Base-by-base conservation (phyloP, 1,284 basidiomycete genomes). In the Heterobasidion annosum region DNA sequence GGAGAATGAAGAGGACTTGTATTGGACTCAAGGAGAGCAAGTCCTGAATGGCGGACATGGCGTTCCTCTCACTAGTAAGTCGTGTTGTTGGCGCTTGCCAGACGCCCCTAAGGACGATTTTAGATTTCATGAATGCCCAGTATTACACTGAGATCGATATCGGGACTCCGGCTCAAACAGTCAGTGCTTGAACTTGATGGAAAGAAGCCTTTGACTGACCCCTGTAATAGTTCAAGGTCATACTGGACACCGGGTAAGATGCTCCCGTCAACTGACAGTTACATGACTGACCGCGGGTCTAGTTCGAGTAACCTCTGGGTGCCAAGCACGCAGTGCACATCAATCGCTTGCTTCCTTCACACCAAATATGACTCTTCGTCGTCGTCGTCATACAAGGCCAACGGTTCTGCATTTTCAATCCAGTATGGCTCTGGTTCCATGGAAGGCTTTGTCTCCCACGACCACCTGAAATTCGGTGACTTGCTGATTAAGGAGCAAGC, bases 321-420 rank as follows among this genome's bases (percentile, higher is more conserved):
- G 6, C 97, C 97, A 9, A 93, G 93, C 64, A 72, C 74, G 35
- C 72, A 81, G 61, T 99, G 97, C 76, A 90, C 85, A 10, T 96
- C 93, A 35, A 99, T 99, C 64, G 95, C 97, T 32, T 99, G 97
- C 75, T 99, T 99, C 88, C 77, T 97, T 48, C 96, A 98, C 67
- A 65, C 82, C 66, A 98, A 98, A 77, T 99, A 98, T 70, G 89
- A 98, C 65, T 88, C 89, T 13, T 68, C 71, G n/a, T 60, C 78
- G 0, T 99, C 97, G 1, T 85, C 85, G 1, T 86, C 94, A 0
- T 89, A 97, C 84, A 91, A 92, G 75, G 79, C 84, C 64, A 99
- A 99, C 71, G 97, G 95, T 25, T 79, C 92, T 56, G 76, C 80
- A 12, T 99, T 99, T 68, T 83, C 86, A 57, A 99, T 99, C 64